Percentiles rank a stretch among this genome's conserved stretches.
These are phyloP conservation scores for Flagelloscypha sp. DNA, from an alignment of 768 basidiomycete species.

Conservation along the genomic window DNA sequence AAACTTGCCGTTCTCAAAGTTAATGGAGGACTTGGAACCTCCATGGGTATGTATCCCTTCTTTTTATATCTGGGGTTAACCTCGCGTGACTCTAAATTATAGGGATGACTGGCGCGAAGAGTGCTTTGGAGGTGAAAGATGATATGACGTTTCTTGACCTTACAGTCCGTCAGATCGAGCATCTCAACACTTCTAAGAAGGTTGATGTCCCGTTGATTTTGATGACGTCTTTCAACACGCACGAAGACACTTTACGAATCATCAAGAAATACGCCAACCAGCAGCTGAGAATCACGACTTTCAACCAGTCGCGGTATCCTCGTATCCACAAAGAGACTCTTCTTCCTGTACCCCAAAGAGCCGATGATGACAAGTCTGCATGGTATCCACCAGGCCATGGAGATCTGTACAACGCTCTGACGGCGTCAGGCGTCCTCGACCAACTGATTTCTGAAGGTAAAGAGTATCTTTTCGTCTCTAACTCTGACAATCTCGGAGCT, in stretches of 20 bases:
- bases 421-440: slow-evolving; percentile 67
- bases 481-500: slow-evolving; percentile 70
- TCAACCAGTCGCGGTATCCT: slow-evolving; percentile 71
- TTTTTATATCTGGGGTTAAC: neutral
- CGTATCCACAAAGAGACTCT: slow-evolving; percentile 64
- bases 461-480: slow-evolving; percentile 73
- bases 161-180: slow-evolving; percentile 58
- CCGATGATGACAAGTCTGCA: slow-evolving; percentile 53
- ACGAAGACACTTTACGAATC: slow-evolving; percentile 69
- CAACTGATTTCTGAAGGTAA: slow-evolving; percentile 63
- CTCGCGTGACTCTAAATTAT: slow-evolving; percentile 1
- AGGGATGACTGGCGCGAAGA: slow-evolving; percentile 59
- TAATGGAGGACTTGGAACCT: slow-evolving; percentile 68
- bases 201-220: slow-evolving; percentile 72
- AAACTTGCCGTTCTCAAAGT: slow-evolving; percentile 74
- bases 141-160: slow-evolving; percentile 65
- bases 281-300: slow-evolving; percentile 62
- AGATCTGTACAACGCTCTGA: slow-evolving; percentile 64
- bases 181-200: slow-evolving; percentile 51
- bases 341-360: slow-evolving; percentile 50
- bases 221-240: slow-evolving; percentile 79
- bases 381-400: slow-evolving; percentile 79
- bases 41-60: slow-evolving; percentile 34
- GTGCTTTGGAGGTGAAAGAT: slow-evolving; percentile 68
- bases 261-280: slow-evolving; percentile 78